Evolutionary conservation across 2,329 filamentous ascomycete species (phyloP), one percentile per base, ranked within the genome.

Genomic region (Colletotrichum karsti): DNA sequence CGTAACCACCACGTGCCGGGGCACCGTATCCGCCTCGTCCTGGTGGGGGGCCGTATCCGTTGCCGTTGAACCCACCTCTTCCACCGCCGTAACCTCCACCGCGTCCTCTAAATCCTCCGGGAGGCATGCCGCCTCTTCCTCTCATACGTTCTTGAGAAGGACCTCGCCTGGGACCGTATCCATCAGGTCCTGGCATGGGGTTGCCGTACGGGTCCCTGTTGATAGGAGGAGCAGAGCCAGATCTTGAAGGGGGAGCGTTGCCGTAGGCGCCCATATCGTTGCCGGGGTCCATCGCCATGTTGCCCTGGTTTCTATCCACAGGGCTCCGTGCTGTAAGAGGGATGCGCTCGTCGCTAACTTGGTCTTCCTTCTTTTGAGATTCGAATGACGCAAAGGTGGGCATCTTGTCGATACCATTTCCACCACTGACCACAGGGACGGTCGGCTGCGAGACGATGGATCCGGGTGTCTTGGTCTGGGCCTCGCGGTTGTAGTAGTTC

Each of bases 401-500:
- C 10, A 88, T 72, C 51, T 82, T 84, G 69, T 87, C 84, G 10
- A 85, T 81, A 5, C 80, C 86, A 35, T 88, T 86, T 42, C 84
- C 84, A 48, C 87, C 86, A 75, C 87, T 87, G 22, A 89, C 78
- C 50, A 87, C 80, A 8, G 90, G 87, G 59, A 90, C 80, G 20
- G 88, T 89, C 7, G 90, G 87, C 70, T 91, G 86, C 70, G 85
- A 81, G 33, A 81, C 77, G 2, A 81, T 77, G 3, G 77, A 76
- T 7, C 80, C 77, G 41, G 80, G 74, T 37, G 84, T 76, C 69
- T 89, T 86, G 55, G 83, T 81, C 69, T 88, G 85, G 39, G 83
- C 86, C 79, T 92, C 89, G 67, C 91, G 87, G 74, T 91, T 92
- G 80, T 97, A 98, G 78, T 92, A 98, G 76, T 95, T 96, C 74